These are phyloP conservation scores for Gynochthodes officinalis DNA, from an alignment of 257 asterid species.

Conservation along the genomic window DNA sequence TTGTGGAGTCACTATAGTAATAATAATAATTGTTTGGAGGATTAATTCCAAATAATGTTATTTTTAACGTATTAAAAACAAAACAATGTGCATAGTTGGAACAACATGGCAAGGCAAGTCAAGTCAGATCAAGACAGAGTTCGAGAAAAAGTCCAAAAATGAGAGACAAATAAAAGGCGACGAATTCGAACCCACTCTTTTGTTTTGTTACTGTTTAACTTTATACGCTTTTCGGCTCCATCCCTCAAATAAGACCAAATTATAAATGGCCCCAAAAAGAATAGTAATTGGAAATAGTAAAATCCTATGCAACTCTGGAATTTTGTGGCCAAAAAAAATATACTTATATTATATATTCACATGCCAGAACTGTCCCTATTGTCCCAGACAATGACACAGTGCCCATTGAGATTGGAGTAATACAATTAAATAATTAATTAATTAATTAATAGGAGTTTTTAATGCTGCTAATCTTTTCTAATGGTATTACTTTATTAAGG, in stretches of 20 bases:
- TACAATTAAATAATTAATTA: no score
- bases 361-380: slow-evolving; percentile 51
- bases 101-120: slow-evolving; percentile 1
- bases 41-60: no score
- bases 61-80: no score
- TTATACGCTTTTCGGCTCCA: neutral
- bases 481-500: slow-evolving; percentile 23
- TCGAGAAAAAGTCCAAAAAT: neutral
- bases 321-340: slow-evolving; percentile 35
- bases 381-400: slow-evolving; percentile 37
- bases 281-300: slow-evolving; percentile 1
- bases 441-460: slow-evolving; percentile 8
- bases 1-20: no score
- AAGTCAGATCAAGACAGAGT: neutral
- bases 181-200: neutral
- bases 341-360: no score
- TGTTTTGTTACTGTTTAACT: neutral
- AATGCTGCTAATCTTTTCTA: neutral
- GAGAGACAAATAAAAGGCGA: neutral
- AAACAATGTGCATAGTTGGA: neutral
- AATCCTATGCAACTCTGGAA: slow-evolving; percentile 35
- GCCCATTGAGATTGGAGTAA: slow-evolving; percentile 32
- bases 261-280: neutral
- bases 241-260: slow-evolving; percentile 5
- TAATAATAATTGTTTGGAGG: no score